Conservation (phyloP, 129 eudicot genomes). For the Arctium lappa region DNA sequence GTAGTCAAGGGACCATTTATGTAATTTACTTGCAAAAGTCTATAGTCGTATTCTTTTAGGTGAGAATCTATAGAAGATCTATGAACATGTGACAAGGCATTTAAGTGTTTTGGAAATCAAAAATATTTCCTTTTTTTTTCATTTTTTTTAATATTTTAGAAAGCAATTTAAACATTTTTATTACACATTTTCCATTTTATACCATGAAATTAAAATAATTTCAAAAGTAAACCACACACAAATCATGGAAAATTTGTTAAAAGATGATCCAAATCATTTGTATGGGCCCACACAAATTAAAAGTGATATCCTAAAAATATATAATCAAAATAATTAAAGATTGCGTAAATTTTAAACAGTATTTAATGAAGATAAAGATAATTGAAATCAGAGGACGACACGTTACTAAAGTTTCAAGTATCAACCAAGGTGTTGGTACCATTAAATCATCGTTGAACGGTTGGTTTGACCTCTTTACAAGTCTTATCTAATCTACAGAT, state of each 20-base stretch:
- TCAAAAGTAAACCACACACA: neutral
- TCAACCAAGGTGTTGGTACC: neutral
- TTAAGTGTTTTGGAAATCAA: conserved; percentile 15
- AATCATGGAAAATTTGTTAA: neutral
- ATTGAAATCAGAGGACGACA: neutral
- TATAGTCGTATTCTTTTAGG: neutral
- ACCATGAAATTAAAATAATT: neutral
- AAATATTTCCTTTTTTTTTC: neutral
- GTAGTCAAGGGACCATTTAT: neutral
- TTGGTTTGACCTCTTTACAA: neutral
- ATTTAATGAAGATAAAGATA: neutral
- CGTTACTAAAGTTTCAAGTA: neutral
- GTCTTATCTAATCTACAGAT: neutral
- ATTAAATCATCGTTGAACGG: neutral
- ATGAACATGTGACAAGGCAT: conserved; percentile 15
- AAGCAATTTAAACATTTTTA: conserved; percentile 9
- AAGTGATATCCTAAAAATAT: neutral
- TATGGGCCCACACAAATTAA: neutral
- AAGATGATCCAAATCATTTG: neutral
- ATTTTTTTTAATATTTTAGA: neutral
- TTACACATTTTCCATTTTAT: neutral
- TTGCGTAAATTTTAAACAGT: neutral
- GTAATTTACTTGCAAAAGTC: neutral
- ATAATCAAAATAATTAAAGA: neutral
- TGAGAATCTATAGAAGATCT: conserved; percentile 13